A percentile compares a stretch with the other conserved stretches of the same genome.
Conservation (phyloP, 805 yeast genomes). For the Ogataea wickerhamii region DNA sequence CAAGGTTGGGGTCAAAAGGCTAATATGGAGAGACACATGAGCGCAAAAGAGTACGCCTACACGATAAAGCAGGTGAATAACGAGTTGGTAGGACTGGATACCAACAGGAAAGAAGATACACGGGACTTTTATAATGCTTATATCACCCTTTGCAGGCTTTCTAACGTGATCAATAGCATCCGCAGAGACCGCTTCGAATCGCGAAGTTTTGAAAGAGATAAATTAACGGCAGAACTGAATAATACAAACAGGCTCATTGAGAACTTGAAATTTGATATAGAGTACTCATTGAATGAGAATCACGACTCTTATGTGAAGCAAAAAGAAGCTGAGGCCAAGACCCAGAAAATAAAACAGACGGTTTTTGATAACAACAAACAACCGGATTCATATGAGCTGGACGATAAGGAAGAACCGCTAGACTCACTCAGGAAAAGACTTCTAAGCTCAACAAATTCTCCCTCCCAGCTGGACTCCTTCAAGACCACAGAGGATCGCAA, state of each 20-base stretch:
- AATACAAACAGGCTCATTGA: conserved; percentile 9
- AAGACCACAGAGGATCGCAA: conserved; percentile 25
- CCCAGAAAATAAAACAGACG: neutral
- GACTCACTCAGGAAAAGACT: conserved; percentile 28
- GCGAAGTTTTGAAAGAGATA: neutral
- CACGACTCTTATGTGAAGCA: conserved; percentile 1
- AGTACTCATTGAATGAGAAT: conserved; percentile 10
- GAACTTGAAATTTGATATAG: conserved; percentile 17
- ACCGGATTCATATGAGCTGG: conserved; percentile 2
- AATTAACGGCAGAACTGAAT: conserved; percentile 12
- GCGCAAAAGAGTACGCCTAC: too few species aligned
- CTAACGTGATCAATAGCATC: conserved; percentile 16
- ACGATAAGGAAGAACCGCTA: conserved; percentile 25
- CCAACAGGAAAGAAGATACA: neutral
- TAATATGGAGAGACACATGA: neutral
- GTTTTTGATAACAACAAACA: neutral
- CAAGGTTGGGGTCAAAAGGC: neutral
- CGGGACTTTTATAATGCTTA: conserved; percentile 1
- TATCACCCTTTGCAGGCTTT: conserved; percentile 6
- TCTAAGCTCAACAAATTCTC: conserved; percentile 17
- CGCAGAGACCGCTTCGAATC: conserved; percentile 12
- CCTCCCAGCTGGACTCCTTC: conserved; percentile 28
- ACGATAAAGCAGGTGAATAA: neutral
- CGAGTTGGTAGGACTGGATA: neutral
- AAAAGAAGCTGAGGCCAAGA: conserved; percentile 3